Percentiles rank a stretch among this genome's conserved stretches.
phyloP scores from a whole-genome alignment of 805 yeast species.

The Sungouiozyma intestinalis region DNA sequence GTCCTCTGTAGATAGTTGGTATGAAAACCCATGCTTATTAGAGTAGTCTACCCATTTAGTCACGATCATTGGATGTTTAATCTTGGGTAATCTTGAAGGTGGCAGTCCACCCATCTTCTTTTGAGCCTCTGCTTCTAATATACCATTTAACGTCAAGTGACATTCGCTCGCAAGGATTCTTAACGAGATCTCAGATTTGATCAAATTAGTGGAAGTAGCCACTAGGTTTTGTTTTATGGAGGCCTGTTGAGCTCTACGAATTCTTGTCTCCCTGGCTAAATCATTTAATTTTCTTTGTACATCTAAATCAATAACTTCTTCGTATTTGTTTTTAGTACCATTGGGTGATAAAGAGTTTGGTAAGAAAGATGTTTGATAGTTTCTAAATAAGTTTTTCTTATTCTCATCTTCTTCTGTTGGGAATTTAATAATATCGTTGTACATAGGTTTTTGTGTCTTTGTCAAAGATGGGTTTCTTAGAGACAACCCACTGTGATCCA shows the following conservation, averaged over 20 bases:
- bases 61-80: constrained; percentile 51
- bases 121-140: constrained; percentile 36
- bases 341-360: constrained; percentile 92
- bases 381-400: constrained; percentile 25
- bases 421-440: not conserved
- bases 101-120: constrained; percentile 32
- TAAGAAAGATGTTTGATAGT: constrained; percentile 40
- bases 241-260: constrained; percentile 28
- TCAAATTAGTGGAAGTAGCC: constrained; percentile 29
- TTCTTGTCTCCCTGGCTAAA: constrained; percentile 27
- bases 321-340: constrained; percentile 78
- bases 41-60: constrained; percentile 98
- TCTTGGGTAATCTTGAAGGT: constrained; percentile 22
- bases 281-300: constrained; percentile 27
- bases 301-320: constrained; percentile 45
- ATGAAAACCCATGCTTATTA: constrained; percentile 89
- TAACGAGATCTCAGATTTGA: constrained; percentile 30
- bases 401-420: constrained; percentile 27
- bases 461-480: not conserved
- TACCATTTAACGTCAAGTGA: constrained; percentile 36
- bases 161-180: constrained; percentile 37
- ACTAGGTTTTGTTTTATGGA: constrained; percentile 21
- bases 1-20: constrained; percentile 80
- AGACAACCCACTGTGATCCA: constrained; percentile 49
- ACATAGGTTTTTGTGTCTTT: not conserved